Conservation (phyloP, 2,329 filamentous ascomycete genomes). For the Fusarium penzigii region DNA sequence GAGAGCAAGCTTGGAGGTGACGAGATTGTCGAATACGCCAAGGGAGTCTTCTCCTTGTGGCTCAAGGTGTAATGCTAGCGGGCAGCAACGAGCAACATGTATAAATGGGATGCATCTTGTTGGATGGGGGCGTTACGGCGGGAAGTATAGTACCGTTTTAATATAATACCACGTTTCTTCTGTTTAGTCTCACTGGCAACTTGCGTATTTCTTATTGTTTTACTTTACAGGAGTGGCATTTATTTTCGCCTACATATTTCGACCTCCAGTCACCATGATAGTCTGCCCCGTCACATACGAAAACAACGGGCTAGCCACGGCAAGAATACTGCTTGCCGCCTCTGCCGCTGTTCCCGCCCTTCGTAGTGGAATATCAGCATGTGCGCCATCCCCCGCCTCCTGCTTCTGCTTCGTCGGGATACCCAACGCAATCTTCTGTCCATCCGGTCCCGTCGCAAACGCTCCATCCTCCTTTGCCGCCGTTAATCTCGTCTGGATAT, state of each 20-base stretch:
- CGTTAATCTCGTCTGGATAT: constrained; percentile 78
- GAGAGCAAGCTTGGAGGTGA: constrained; percentile 92
- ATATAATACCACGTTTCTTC: constrained; percentile 34
- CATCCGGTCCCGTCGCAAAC: constrained; percentile 74
- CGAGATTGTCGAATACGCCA: constrained; percentile 96
- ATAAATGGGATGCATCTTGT: constrained; percentile 27
- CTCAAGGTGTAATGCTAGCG: constrained; percentile 61
- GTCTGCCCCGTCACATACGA: constrained; percentile 87
- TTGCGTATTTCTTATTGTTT: background rate
- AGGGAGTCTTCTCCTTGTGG: constrained; percentile 79
- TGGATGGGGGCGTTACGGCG: constrained; percentile 32
- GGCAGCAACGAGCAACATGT: constrained; percentile 13
- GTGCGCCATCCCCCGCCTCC: constrained; percentile 41
- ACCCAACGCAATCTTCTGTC: constrained; percentile 72
- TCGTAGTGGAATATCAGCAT: constrained; percentile 75
- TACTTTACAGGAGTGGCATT: background rate
- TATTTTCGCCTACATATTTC: constrained; percentile 50
- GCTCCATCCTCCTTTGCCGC: constrained; percentile 82
- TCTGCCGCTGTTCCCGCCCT: constrained; percentile 77
- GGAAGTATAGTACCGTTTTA: constrained; percentile 32
- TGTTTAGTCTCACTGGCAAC: constrained; percentile 3
- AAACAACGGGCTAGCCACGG: constrained; percentile 78
- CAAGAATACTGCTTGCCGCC: constrained; percentile 75
- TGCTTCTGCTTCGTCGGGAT: constrained; percentile 65
- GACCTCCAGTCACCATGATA: constrained; percentile 80